Conservation (phyloP, 164 flowering plant genomes). For the Dillenia turbinata region DNA sequence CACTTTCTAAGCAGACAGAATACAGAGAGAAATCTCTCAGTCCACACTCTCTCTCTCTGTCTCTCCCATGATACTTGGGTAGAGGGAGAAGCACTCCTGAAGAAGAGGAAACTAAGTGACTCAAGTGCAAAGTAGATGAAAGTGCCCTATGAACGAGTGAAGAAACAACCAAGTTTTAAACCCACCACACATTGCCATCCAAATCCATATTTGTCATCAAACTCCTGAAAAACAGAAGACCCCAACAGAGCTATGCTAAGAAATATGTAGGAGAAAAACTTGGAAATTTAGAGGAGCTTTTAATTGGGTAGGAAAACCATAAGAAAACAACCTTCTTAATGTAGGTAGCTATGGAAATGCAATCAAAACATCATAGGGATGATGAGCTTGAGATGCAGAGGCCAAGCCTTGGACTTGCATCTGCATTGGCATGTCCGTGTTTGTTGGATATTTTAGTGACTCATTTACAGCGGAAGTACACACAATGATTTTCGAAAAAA, state of each 20-base stretch:
- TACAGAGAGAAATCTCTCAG: no score
- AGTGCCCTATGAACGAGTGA: slow-evolving; percentile 73
- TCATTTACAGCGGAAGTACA: no score
- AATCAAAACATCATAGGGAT: slow-evolving; percentile 79
- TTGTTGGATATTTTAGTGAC: no score
- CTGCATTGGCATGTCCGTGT: slow-evolving; percentile 87
- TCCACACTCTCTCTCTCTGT: no score
- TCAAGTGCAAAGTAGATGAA: slow-evolving; percentile 80
- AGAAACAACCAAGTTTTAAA: slow-evolving; percentile 78
- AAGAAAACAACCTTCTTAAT: slow-evolving; percentile 61
- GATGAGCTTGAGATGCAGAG: slow-evolving; percentile 77
- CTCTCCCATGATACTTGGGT: no score
- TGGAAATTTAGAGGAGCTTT: not conserved
- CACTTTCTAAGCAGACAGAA: no score
- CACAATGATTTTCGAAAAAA: no score
- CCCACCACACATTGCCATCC: slow-evolving; percentile 98
- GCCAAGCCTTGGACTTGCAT: slow-evolving; percentile 90
- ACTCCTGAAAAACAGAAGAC: slow-evolving; percentile 43
- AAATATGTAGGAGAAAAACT: slow-evolving; percentile 2
- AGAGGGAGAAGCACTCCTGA: slow-evolving; percentile 56
- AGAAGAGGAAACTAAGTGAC: slow-evolving; percentile 78
- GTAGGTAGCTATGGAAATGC: slow-evolving; percentile 73
- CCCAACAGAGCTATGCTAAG: not conserved
- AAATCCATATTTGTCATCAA: slow-evolving; percentile 63
- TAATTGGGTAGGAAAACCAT: not conserved